Evolutionary conservation across 768 basidiomycete species (phyloP).

Genomic region (Calocybe indica): DNA sequence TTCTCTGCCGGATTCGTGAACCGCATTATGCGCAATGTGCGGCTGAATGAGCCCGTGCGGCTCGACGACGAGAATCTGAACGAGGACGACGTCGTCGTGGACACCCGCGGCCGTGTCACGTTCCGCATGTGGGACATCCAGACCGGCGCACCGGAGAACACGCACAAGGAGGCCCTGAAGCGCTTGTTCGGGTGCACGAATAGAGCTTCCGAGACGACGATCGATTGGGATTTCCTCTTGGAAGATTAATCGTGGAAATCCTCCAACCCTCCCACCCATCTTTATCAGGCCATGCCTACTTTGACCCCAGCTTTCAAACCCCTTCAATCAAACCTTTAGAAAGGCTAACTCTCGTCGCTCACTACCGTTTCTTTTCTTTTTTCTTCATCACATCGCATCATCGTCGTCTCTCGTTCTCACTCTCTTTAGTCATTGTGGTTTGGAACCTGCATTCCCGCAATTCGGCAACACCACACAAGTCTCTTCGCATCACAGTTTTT

Average conservation of each 20-base stretch:
- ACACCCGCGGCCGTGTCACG: conserved; percentile 53
- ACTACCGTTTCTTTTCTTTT: conserved; percentile 5
- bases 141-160: conserved; percentile 56
- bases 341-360: conserved; percentile 1
- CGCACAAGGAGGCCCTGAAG: conserved; percentile 56
- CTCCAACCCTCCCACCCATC: conserved; percentile 6
- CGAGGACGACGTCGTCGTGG: conserved; percentile 59
- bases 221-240: conserved; percentile 78
- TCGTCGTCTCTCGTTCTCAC: not conserved
- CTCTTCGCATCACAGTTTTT: too few species aligned
- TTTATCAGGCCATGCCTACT: not conserved
- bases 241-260: conserved; percentile 43
- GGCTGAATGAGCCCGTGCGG: conserved; percentile 33
- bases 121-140: conserved; percentile 81
- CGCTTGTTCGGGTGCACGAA: conserved; percentile 56
- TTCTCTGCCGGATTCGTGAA: conserved; percentile 75
- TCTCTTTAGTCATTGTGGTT: too few species aligned
- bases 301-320: conserved; percentile 1
- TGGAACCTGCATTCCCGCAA: too few species aligned
- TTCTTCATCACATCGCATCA: not conserved
- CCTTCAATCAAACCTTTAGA: not conserved
- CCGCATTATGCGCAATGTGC: conserved; percentile 51
- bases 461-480: too few species aligned
- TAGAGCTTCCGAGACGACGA: conserved; percentile 47
- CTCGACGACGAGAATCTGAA: conserved; percentile 23